These are phyloP conservation scores for Ascoidea rubescens DNA, from an alignment of 805 yeast genomes.

Conservation along the genomic window DNA sequence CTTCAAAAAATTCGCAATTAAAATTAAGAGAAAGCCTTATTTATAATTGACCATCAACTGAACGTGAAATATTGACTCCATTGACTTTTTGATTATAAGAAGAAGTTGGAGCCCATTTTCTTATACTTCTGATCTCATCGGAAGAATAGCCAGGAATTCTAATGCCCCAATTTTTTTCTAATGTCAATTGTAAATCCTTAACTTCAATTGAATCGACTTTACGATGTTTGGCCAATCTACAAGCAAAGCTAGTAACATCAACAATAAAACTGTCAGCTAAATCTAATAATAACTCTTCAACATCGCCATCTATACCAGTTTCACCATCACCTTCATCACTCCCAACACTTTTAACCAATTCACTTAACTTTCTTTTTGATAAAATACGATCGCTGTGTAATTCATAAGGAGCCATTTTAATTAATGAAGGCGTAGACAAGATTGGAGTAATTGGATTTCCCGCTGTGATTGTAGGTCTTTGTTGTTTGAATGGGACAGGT, in stretches of 20 bases:
- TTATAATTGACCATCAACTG: constrained; percentile 9
- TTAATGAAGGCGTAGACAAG: constrained; percentile 60
- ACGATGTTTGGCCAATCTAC: constrained; percentile 89
- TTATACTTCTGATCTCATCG: constrained; percentile 73
- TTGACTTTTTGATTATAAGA: constrained; percentile 53
- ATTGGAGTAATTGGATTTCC: constrained; percentile 69
- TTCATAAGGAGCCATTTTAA: constrained; percentile 72
- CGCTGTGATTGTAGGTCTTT: constrained; percentile 72
- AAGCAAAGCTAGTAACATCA: constrained; percentile 85
- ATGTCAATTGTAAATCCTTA: constrained; percentile 79
- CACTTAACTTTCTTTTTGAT: constrained; percentile 80
- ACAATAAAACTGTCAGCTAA: constrained; percentile 92
- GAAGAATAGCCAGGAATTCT: constrained; percentile 86
- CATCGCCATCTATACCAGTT: constrained; percentile 86
- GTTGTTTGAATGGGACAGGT: constrained; percentile 51
- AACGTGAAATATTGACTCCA: constrained; percentile 21
- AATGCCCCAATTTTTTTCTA: constrained; percentile 90
- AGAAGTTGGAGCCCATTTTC: constrained; percentile 56
- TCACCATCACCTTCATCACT: constrained; percentile 87
- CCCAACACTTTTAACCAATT: constrained; percentile 71
- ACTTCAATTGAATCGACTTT: constrained; percentile 79
- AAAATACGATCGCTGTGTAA: constrained; percentile 71
- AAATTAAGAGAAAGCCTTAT: too few relatives aligned
- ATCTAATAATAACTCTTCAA: constrained; percentile 80
- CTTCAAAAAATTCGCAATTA: background rate